Base-by-base conservation (phyloP, 164 flowering plant genomes). In the Liriodendron chinense region DNA sequence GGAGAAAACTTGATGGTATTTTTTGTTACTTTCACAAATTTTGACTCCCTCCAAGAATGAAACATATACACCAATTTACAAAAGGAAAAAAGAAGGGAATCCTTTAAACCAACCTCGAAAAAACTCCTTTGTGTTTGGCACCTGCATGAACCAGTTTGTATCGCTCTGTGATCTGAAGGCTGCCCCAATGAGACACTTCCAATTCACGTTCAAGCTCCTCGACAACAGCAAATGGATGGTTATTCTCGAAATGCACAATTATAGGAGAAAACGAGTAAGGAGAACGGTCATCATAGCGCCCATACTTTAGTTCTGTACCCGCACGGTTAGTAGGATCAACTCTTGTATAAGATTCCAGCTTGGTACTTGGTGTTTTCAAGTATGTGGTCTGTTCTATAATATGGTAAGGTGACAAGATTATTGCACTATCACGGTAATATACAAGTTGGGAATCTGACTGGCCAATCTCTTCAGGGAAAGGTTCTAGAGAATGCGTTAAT, bases 131-230 rank as follows among this genome's bases (percentile, higher is more conserved):
- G 76, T 91, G 98, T 21, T 86, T 86, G 66, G 99, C 99, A 80
- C 99, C 99, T 59, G 86, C 94, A 86, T 96, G 96, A 78, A 74
- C 90, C 77, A 96, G 80, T 57, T 76, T 91, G 84, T 91, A 96
- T 68, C 83, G 90, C 80, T 96, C 99, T 13, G 94, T 96, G 24
- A 96, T 78, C 80, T 93, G 98, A 71, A 96, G 25, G 80, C 83
- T 96, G 47, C 99, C 99, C 99, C 99, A 96, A 53, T 96, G 99
- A 75, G 99, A 96, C 76, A 96, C 87, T 83, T 94, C 98, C 24
- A 94, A 83, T 79, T 92, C 97, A 48, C 99, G 92, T 24, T 87
- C 88, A 82, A 96, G 95, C 85, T 96, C 98, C 90, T 96, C 99
- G 82, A 92, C 96, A 82, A 94, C 98, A 72, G 96, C 89, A 85